Evolutionary conservation across 495 filamentous ascomycete genomes (phyloP), one percentile per base, ranked within the genome.

Genomic region (Penicillium canariense): DNA sequence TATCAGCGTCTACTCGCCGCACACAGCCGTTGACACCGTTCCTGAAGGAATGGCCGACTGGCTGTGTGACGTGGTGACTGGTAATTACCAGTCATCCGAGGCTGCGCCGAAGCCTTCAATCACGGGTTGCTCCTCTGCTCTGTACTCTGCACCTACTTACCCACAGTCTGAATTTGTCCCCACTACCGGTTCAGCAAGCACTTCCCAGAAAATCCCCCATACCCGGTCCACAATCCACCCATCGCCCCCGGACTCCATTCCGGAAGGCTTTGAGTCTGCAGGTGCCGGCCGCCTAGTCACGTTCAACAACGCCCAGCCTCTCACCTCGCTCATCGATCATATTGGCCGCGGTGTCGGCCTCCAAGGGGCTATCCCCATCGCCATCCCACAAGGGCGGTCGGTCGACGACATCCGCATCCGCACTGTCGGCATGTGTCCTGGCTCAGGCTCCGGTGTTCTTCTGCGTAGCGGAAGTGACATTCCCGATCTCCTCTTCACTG

Each of bases 1-100:
- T 15, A 92, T 97, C 59, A 92, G 90, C 61, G 91, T 97, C 54
- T 98, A 98, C 75, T 90, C 86, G 48, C 94, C 94, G 0, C 94
- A 98, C 65, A 97, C 93, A 0, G 92, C 94, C 2, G 83, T 97
- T 48, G 94, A 98, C 73, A 90, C 91, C 23, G 88, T 88, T 0
- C 84, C 86, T 5, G 88, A 86, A 14, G 94, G 94, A 20, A 80
- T 97, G 54, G 92, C 89, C 54, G 91, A 97, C 74, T 98, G 94
- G 94, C 87, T 98, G 17, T 91, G 88, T 45, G 88, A 96, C 69
- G 88, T 96, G 23, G 81, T 90, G 44, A 87, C 90, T 1, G 76
- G 82, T 23, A 65, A 68, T 28, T 68, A 77, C 44, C 59, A 67
- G 17, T 49, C 63, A 2, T 18, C 47, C 11, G 35, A 57, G 10